A percentile compares a stretch with the other conserved stretches of the same genome.
Conservation (phyloP, 2,329 filamentous ascomycete species). For the Apiospora rasikravindrae region DNA sequence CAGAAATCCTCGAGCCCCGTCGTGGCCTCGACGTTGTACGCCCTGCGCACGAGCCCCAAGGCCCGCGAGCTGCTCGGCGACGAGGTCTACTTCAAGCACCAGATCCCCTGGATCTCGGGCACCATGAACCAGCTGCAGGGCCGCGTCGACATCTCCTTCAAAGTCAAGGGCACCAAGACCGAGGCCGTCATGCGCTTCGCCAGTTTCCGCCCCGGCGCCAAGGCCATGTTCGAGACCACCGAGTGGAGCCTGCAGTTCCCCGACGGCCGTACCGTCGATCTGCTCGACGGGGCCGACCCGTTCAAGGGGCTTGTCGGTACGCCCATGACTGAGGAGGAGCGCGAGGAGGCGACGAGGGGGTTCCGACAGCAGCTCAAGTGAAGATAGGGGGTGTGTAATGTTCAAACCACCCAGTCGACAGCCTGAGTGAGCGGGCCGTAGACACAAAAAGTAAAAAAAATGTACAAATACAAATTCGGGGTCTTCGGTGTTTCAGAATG, state of each 20-base stretch:
- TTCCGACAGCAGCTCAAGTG: constrained; percentile 56
- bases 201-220: constrained; percentile 68
- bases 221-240: constrained; percentile 78
- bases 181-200: constrained; percentile 80
- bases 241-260: constrained; percentile 84
- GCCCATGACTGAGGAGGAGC: constrained; percentile 46
- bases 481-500: not conserved
- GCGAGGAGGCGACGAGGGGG: constrained; percentile 49
- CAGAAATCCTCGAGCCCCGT: constrained; percentile 90
- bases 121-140: constrained; percentile 95
- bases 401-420: not conserved
- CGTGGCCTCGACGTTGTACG: constrained; percentile 89
- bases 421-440: constrained; percentile 14
- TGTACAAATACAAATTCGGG: not conserved
- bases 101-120: constrained; percentile 83
- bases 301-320: constrained; percentile 60
- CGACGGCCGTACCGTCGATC: constrained; percentile 66
- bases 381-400: not conserved
- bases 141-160: constrained; percentile 83
- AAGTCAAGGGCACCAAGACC: constrained; percentile 78
- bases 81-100: constrained; percentile 79
- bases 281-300: constrained; percentile 76
- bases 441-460: not conserved
- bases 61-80: constrained; percentile 84
- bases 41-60: constrained; percentile 77